phyloP scores from a whole-genome alignment of 1,284 basidiomycete species.

The Cryptococcus depauperatus region DNA sequence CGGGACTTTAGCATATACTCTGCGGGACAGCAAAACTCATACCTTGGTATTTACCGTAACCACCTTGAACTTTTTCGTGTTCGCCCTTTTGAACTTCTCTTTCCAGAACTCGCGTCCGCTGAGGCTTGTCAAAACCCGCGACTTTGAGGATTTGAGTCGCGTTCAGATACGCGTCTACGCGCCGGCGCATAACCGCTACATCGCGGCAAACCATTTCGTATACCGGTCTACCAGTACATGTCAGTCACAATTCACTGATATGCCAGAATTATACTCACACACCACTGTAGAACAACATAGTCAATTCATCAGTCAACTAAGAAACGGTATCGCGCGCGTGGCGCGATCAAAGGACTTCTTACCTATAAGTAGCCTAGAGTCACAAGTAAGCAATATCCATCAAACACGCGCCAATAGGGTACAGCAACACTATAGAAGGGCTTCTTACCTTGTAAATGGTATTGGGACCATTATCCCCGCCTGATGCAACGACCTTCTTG shows the following conservation, averaged over 20 bases:
- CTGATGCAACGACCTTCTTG: constrained; percentile 25
- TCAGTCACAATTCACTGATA: neutral
- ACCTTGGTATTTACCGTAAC: constrained; percentile 99
- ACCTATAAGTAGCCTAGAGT: constrained; percentile 32
- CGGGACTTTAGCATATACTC: neutral
- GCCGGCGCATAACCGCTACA: constrained; percentile 94
- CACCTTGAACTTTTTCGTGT: constrained; percentile 99
- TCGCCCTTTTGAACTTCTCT: constrained; percentile 97
- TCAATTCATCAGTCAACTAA: no score
- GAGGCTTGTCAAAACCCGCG: constrained; percentile 98
- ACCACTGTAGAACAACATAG: constrained; percentile 34
- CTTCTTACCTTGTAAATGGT: constrained; percentile 32
- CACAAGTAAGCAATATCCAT: neutral
- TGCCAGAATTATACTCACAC: constrained; percentile 35
- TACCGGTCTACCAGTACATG: constrained; percentile 31
- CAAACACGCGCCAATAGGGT: no score
- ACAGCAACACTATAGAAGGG: neutral
- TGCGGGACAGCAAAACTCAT: constrained; percentile 31
- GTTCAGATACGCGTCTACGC: constrained; percentile 94
- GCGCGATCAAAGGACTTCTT: neutral
- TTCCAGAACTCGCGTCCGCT: constrained; percentile 92
- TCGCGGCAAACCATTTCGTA: constrained; percentile 72
- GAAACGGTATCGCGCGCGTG: constrained; percentile 3
- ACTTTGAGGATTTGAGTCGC: constrained; percentile 99
- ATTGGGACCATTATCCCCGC: constrained; percentile 26